Conservation (phyloP, 1,284 basidiomycete genomes). For the Psilocybe mexicana region DNA sequence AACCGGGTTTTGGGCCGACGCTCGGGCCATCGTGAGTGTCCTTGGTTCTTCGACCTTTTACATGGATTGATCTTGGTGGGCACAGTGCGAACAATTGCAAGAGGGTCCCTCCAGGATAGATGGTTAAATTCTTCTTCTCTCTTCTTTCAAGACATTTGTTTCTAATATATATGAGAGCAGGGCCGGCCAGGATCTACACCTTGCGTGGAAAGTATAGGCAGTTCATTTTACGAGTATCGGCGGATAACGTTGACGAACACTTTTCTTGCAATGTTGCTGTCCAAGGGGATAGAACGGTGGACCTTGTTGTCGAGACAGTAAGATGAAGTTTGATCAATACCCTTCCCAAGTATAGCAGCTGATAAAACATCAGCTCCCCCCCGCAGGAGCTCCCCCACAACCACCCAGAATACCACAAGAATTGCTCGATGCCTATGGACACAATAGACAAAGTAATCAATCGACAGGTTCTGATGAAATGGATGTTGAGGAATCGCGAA, state of each 20-base stretch:
- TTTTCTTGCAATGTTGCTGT: slow-evolving; percentile 48
- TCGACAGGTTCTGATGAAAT: slow-evolving; percentile 12
- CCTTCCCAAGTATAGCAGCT: not conserved
- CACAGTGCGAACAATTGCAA: slow-evolving; percentile 55
- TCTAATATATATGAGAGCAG: slow-evolving; percentile 33
- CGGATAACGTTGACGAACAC: slow-evolving; percentile 47
- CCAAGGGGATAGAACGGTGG: slow-evolving; percentile 45
- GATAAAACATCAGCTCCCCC: slow-evolving; percentile 26
- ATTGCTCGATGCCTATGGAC: slow-evolving; percentile 12
- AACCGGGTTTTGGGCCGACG: slow-evolving; percentile 70
- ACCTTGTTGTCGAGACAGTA: slow-evolving; percentile 52
- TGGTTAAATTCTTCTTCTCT: slow-evolving; percentile 39
- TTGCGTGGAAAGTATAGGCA: slow-evolving; percentile 71
- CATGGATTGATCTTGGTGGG: not conserved
- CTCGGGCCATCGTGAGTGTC: slow-evolving; percentile 52
- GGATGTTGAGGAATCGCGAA: slow-evolving; percentile 11
- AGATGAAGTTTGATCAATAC: slow-evolving; percentile 13
- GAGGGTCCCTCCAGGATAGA: slow-evolving; percentile 66
- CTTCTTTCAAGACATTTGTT: not conserved
- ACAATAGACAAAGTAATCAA: not conserved
- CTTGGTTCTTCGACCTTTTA: not conserved
- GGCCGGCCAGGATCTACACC: slow-evolving; percentile 67
- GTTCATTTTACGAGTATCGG: slow-evolving; percentile 62
- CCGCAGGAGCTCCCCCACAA: slow-evolving; percentile 27
- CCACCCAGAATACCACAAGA: slow-evolving; percentile 30